Conservation (phyloP, 2,329 filamentous ascomycete genomes). For the Malbranchea cinnamomea region DNA sequence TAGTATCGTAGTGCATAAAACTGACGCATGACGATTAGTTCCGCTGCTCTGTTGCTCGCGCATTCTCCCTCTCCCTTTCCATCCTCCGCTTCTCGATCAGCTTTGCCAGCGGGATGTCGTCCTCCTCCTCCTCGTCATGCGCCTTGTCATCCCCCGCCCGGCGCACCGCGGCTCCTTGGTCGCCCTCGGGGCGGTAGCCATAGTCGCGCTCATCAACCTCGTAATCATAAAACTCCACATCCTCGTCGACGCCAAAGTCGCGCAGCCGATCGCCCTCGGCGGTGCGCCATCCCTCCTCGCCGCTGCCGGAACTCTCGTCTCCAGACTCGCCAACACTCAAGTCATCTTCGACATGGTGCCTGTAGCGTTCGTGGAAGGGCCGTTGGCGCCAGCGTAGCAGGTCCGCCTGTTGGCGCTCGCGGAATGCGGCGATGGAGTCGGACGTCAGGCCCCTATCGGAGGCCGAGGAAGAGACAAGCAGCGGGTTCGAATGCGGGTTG, state of each 20-base stretch:
- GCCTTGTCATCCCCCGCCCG: no score
- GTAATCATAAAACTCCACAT: constrained; percentile 36
- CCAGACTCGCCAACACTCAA: constrained; percentile 10
- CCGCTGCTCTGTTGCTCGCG: no score
- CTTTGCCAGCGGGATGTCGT: constrained; percentile 43
- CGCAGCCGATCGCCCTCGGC: constrained; percentile 46
- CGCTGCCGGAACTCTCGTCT: constrained; percentile 21
- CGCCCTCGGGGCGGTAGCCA: no score
- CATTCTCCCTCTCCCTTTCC: not conserved
- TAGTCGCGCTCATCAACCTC: no score
- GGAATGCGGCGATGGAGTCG: constrained; percentile 38
- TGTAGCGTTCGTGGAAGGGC: constrained; percentile 27
- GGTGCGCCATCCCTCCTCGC: constrained; percentile 48
- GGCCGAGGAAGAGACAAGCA: constrained; percentile 32
- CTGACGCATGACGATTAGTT: no score
- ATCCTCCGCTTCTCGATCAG: constrained; percentile 24
- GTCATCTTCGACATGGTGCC: constrained; percentile 11
- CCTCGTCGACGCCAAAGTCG: constrained; percentile 52
- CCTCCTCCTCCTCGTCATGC: constrained; percentile 34
- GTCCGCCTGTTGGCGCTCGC: constrained; percentile 38
- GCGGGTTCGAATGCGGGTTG: constrained; percentile 10
- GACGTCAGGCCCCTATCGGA: constrained; percentile 34
- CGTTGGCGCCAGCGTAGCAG: constrained; percentile 27
- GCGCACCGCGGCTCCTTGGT: no score
- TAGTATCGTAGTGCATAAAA: no score